A percentile compares a stretch with the other conserved stretches of the same genome.
phyloP scores from a whole-genome alignment of 768 basidiomycete species.

The Auricularia cornea region DNA sequence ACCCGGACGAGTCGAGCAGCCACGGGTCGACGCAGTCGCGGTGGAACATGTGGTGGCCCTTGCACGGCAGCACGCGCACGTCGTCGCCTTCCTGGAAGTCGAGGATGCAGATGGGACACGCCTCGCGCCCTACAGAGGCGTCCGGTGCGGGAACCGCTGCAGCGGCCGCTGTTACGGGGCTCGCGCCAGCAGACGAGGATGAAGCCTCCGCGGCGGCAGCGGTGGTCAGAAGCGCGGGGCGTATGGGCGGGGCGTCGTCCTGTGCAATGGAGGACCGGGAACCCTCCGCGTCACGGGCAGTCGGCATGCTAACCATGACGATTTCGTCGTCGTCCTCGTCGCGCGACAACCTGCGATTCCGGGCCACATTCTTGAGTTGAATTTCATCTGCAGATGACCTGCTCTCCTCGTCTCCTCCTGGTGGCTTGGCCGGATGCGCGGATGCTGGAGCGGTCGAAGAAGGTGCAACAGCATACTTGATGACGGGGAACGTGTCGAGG shows the following conservation, averaged over 20 bases:
- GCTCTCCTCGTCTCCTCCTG: neutral
- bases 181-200: conserved; percentile 8
- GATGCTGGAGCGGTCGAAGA: neutral
- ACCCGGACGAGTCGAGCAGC: conserved; percentile 82
- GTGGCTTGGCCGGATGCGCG: neutral
- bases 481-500: conserved; percentile 89
- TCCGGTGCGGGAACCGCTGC: conserved; percentile 45
- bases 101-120: conserved; percentile 90
- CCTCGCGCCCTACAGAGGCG: conserved; percentile 62
- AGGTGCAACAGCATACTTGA: conserved; percentile 46
- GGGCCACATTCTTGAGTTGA: neutral
- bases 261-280: neutral
- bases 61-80: conserved; percentile 82
- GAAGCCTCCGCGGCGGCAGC: neutral
- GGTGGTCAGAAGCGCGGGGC: conserved; percentile 7
- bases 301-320: neutral
- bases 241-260: conserved; percentile 21
- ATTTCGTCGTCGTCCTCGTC: neutral
- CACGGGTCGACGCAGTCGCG: conserved; percentile 87
- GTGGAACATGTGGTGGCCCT: conserved; percentile 87
- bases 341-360: neutral
- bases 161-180: conserved; percentile 10
- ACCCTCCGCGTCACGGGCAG: neutral
- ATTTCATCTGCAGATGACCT: neutral
- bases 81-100: conserved; percentile 95